Percentiles rank a stretch among this genome's conserved stretches.
Evolutionary conservation across 2,329 filamentous ascomycete species (phyloP).

Genomic region (Phialophora expanda): DNA sequence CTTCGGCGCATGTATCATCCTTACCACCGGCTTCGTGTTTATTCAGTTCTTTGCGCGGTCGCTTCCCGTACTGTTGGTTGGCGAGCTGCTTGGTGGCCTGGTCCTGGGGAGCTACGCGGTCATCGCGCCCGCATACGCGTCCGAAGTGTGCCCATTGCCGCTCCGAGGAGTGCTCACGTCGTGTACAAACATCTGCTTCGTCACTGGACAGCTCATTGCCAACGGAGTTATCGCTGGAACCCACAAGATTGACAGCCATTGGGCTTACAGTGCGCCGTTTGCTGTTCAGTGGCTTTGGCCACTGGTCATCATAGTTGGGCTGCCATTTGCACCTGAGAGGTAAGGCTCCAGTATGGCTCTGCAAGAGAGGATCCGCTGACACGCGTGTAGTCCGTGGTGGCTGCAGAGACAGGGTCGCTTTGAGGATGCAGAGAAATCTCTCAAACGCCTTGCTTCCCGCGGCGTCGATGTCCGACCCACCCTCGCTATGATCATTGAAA

Average conservation of each 20-base stretch:
- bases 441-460: slow-evolving; percentile 45
- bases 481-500: slow-evolving; percentile 51
- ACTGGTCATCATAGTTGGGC: slow-evolving; percentile 45
- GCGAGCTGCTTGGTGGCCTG: slow-evolving; percentile 56
- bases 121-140: slow-evolving; percentile 55
- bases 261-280: slow-evolving; percentile 54
- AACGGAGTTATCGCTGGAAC: slow-evolving; percentile 45
- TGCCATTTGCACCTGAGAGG: slow-evolving; percentile 49
- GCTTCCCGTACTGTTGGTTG: slow-evolving; percentile 50
- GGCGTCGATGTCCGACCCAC: slow-evolving; percentile 51
- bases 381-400: slow-evolving; percentile 44
- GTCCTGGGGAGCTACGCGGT: slow-evolving; percentile 57
- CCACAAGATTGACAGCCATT: slow-evolving; percentile 45
- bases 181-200: slow-evolving; percentile 58
- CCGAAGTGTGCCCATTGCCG: slow-evolving; percentile 49
- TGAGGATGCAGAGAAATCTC: slow-evolving; percentile 46
- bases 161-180: slow-evolving; percentile 58
- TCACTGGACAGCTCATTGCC: slow-evolving; percentile 46
- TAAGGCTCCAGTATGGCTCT: slow-evolving; percentile 5
- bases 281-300: slow-evolving; percentile 53
- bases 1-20: slow-evolving; percentile 35
- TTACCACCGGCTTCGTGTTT: slow-evolving; percentile 37
- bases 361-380: neutral
- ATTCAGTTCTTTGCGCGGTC: slow-evolving; percentile 44
- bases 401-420: slow-evolving; percentile 46